Conservation (phyloP, 768 basidiomycete genomes). For the Auricularia heimuer region DNA sequence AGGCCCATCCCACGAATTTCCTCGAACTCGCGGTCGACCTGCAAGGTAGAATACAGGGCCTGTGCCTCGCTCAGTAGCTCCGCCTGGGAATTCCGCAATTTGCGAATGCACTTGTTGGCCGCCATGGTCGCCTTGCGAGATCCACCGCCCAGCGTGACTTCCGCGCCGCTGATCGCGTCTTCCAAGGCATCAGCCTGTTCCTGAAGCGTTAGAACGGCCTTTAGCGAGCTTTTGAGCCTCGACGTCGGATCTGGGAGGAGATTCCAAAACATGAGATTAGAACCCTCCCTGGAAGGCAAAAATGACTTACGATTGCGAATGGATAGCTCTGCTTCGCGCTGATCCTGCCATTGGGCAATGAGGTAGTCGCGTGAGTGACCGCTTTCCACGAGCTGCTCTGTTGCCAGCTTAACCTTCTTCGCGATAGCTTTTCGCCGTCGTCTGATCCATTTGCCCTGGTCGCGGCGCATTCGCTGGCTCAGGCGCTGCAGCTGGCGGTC, state of each 20-base stretch:
- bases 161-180: constrained; percentile 12
- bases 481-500: constrained; percentile 24
- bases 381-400: constrained; percentile 12
- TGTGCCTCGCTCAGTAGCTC: constrained; percentile 21
- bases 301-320: constrained; percentile 20
- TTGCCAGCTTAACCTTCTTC: constrained; percentile 10
- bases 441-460: constrained; percentile 26
- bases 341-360: constrained; percentile 23
- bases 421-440: constrained; percentile 13
- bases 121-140: background rate
- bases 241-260: constrained; percentile 5
- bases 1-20: constrained; percentile 22
- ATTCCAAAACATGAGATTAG: background rate
- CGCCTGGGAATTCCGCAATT: background rate
- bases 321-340: constrained; percentile 24
- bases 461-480: constrained; percentile 15
- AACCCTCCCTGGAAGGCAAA: constrained; percentile 9
- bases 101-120: background rate
- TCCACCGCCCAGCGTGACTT: constrained; percentile 6
- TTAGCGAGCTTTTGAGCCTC: constrained; percentile 23
- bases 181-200: constrained; percentile 19
- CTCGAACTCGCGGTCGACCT: constrained; percentile 23
- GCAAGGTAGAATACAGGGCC: constrained; percentile 25
- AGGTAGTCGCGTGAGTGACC: constrained; percentile 14
- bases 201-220: constrained; percentile 23